phyloP scores from a whole-genome alignment of 305 asterid species.

The Salvia sclarea region DNA sequence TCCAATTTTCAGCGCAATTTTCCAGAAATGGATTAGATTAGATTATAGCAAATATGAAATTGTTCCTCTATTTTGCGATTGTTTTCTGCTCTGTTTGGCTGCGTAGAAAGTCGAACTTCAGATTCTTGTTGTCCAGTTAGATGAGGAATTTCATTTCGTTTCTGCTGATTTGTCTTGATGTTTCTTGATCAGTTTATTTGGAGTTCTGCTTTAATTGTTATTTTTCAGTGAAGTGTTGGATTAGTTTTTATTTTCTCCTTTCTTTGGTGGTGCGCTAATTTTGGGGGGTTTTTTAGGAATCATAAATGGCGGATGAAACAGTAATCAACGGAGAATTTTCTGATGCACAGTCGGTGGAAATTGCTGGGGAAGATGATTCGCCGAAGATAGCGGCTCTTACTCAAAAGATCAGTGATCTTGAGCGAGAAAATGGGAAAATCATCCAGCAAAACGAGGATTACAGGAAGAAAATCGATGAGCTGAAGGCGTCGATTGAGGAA shows the following conservation, averaged over 20 bases:
- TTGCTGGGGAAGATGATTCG: constrained; percentile 36
- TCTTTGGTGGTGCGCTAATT: neutral
- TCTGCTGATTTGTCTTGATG: neutral
- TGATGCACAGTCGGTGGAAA: constrained; percentile 54
- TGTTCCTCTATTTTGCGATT: neutral
- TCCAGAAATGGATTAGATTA: neutral
- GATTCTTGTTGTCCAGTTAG: neutral
- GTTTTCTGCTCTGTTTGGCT: constrained; percentile 1
- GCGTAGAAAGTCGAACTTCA: neutral
- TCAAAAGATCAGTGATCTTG: constrained; percentile 48
- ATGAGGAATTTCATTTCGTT: neutral
- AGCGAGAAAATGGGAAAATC: constrained; percentile 53
- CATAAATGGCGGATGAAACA: constrained; percentile 60
- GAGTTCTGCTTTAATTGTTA: neutral
- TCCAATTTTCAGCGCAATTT: constrained; percentile 24
- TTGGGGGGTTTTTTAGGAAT: constrained; percentile 36
- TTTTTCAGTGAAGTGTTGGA: neutral
- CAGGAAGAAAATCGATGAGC: constrained; percentile 45
- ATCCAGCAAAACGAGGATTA: constrained; percentile 43
- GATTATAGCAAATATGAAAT: neutral
- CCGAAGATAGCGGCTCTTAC: constrained; percentile 38
- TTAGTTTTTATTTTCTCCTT: neutral
- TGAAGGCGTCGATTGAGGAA: constrained; percentile 42
- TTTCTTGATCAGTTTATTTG: neutral
- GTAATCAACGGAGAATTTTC: constrained; percentile 48